Evolutionary conservation across 179 eudicot species (phyloP).

Genomic region (Heliamphora ciliata): DNA sequence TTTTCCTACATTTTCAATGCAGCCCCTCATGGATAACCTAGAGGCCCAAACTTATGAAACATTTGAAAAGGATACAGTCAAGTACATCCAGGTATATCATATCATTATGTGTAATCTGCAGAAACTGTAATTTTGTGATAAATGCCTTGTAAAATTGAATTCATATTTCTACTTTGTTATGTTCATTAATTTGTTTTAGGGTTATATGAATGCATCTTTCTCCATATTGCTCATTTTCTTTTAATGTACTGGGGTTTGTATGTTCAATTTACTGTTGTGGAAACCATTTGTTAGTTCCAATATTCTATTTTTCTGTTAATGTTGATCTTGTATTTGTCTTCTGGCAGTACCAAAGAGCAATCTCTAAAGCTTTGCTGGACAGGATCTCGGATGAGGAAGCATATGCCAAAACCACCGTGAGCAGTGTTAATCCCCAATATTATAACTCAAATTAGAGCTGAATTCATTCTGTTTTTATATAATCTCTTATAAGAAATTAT

Average conservation of each 20-base stretch:
- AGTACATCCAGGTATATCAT: conserved; percentile 64
- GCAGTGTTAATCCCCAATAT: conserved; percentile 20
- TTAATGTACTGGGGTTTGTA: neutral
- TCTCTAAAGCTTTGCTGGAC: conserved; percentile 77
- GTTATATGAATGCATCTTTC: no score
- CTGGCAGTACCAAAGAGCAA: conserved; percentile 65
- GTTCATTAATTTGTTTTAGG: neutral
- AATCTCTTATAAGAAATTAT: neutral
- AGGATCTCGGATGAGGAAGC: conserved; percentile 70
- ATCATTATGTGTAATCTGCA: neutral
- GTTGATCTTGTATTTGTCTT: neutral
- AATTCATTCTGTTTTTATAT: neutral
- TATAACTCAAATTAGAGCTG: neutral
- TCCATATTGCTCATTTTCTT: neutral
- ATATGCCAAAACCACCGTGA: conserved; percentile 59
- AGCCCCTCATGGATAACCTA: conserved; percentile 99
- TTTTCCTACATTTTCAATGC: conserved; percentile 27
- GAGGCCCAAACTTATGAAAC: conserved; percentile 98
- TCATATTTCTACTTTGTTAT: neutral
- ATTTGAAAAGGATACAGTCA: conserved; percentile 78
- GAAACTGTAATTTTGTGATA: neutral
- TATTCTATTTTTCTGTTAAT: neutral
- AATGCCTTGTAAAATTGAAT: neutral
- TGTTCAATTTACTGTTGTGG: neutral
- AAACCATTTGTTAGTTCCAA: neutral